Base-by-base conservation (phyloP, 345 rosid species). In the Rhodamnia argentea region DNA sequence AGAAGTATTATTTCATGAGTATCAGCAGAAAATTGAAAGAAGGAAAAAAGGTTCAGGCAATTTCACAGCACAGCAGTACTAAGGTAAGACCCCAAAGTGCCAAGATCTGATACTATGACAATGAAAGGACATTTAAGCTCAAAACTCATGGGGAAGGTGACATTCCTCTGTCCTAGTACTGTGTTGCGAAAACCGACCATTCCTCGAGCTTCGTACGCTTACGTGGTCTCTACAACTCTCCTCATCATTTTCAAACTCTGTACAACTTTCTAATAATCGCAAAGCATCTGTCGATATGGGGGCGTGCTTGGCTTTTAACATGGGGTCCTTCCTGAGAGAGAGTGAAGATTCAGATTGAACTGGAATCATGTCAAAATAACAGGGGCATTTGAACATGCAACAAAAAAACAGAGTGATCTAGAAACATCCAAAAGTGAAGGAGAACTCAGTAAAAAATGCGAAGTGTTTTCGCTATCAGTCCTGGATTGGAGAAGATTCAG, bases 171-270 rank as follows among this genome's bases (percentile, higher is more conserved):
- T 5, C 62, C 40, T 42, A 32, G 6, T 53, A 53, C 82, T 13
- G 56, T 29, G 53, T 32, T 20, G 15, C 50, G 57, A 51, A 84
- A 89, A 84, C 87, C 78, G 84, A 85, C 90, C 83, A 81, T 7
- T 82, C 84, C 5, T 78, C 53, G 84, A 64, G 54, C 57, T 40
- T 74, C 85, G 40, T 7, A 86, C 56, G 58, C 83, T 76, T 75
- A 37, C 84, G 91, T 86, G 88, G 90, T 75, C 53, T 42, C 52
- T 84, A 86, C 37, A 8, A n/a, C 85, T 53, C 83, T 44, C 62
- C 85, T 64, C 44, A 83, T 85, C 86, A 10, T 85, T 76, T 83
- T 86, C 74, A 70, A 24, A 60, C 27, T 53, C 52, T 37, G 60
- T 0, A 78, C 51, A 52, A 15, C 64, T 54, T 85, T 40, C 10